phyloP scores from a whole-genome alignment of 257 asterid genomes.

The Sherardia arvensis region DNA sequence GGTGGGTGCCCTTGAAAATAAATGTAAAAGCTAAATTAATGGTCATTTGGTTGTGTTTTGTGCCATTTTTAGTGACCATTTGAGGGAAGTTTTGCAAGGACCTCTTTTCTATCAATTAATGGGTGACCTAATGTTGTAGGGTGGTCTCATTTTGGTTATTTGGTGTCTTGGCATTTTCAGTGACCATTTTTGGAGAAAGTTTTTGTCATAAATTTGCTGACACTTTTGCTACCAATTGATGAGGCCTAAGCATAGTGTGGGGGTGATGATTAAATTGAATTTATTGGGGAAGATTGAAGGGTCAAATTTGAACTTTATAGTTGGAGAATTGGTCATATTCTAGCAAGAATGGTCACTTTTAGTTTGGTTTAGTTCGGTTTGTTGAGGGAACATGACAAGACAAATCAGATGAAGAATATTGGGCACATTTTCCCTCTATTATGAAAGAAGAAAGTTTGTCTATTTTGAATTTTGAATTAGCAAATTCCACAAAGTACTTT shows the following conservation, averaged over 20 bases:
- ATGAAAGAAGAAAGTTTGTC: neutral
- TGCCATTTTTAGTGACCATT: too few relatives aligned
- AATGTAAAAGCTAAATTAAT: too few relatives aligned
- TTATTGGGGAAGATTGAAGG: neutral
- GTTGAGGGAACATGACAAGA: neutral
- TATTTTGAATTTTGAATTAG: neutral
- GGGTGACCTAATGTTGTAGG: too few relatives aligned
- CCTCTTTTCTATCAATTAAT: too few relatives aligned
- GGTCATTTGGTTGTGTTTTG: too few relatives aligned
- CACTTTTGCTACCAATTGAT: neutral
- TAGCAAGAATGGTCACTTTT: neutral
- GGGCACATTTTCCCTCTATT: neutral
- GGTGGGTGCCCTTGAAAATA: neutral
- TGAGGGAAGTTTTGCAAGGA: too few relatives aligned
- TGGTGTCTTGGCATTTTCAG: too few relatives aligned
- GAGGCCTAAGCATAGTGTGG: neutral
- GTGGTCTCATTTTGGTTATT: too few relatives aligned
- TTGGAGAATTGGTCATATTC: neutral
- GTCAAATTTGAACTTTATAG: neutral
- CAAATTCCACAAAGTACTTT: too few relatives aligned
- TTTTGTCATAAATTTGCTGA: neutral
- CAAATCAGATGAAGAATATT: neutral
- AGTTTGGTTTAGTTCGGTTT: neutral
- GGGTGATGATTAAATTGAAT: neutral
- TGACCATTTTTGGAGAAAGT: too few relatives aligned